Evolutionary conservation across 2,329 filamentous ascomycete genomes (phyloP).

Genomic region (Cyphellophora europaea): DNA sequence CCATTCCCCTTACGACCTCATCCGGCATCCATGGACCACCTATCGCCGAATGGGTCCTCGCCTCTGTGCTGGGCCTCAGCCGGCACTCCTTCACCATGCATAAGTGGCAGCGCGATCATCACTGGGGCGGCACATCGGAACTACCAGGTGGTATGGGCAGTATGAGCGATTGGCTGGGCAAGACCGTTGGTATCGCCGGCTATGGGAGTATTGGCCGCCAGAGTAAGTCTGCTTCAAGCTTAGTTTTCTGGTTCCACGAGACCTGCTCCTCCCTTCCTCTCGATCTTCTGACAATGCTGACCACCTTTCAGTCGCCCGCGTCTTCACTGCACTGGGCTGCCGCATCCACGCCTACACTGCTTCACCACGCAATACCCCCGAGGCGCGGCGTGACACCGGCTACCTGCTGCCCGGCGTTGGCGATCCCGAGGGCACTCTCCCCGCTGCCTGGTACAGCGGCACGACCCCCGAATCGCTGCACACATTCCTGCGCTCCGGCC

Average conservation of each 20-base stretch:
- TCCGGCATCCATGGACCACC: conserved; percentile 53
- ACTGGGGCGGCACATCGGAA: conserved; percentile 34
- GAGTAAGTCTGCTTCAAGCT: conserved; percentile 26
- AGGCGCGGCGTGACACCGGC: conserved; percentile 52
- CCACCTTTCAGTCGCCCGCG: conserved; percentile 42
- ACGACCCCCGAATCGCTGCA: conserved; percentile 42
- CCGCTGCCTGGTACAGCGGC: conserved; percentile 42
- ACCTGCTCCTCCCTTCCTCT: conserved; percentile 22
- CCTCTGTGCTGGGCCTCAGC: conserved; percentile 44
- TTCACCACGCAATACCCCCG: conserved; percentile 55
- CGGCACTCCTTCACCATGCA: conserved; percentile 46
- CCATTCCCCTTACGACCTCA: conserved; percentile 45
- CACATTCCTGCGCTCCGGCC: conserved; percentile 43
- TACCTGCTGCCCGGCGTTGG: conserved; percentile 59
- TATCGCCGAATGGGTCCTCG: conserved; percentile 57
- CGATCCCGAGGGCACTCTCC: conserved; percentile 25
- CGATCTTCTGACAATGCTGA: no score
- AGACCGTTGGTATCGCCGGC: conserved; percentile 50
- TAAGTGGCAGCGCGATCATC: conserved; percentile 47
- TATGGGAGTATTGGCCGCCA: conserved; percentile 56
- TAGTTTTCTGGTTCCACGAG: conserved; percentile 4
- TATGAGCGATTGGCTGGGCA: conserved; percentile 45
- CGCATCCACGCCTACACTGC: conserved; percentile 67
- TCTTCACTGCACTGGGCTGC: conserved; percentile 59
- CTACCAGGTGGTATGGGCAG: conserved; percentile 22